These are phyloP conservation scores for Seiridium cupressi DNA, from an alignment of 2,329 filamentous ascomycete species.

Conservation along the genomic window DNA sequence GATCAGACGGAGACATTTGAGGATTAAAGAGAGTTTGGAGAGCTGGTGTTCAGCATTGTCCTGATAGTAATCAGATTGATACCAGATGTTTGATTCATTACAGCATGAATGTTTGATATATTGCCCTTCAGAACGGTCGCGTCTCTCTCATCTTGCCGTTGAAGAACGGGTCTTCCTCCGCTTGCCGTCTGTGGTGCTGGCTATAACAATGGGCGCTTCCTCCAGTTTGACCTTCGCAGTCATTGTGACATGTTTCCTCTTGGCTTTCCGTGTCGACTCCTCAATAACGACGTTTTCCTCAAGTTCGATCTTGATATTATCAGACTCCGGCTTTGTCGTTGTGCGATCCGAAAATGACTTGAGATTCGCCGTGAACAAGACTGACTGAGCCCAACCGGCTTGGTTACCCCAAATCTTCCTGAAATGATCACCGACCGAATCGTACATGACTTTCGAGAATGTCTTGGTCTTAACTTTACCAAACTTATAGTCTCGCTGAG, in stretches of 20 bases:
- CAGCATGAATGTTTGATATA: neutral
- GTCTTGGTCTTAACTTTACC: conserved; percentile 80
- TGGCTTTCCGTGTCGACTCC: conserved; percentile 5
- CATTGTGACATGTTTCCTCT: conserved; percentile 7
- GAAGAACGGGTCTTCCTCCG: conserved; percentile 5
- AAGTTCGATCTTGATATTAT: conserved; percentile 25
- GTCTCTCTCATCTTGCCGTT: neutral
- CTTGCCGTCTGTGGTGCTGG: neutral
- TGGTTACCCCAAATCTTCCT: conserved; percentile 86
- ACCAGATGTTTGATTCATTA: neutral
- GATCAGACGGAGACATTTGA: neutral
- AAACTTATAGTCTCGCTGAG: conserved; percentile 92
- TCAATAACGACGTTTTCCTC: conserved; percentile 17
- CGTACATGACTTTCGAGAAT: conserved; percentile 84
- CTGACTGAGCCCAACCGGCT: conserved; percentile 96
- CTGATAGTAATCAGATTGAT: neutral
- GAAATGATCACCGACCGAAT: conserved; percentile 88
- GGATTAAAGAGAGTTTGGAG: neutral
- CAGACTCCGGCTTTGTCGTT: conserved; percentile 30
- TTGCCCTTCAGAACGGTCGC: too few relatives aligned
- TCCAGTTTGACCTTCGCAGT: conserved; percentile 15
- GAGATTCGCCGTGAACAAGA: conserved; percentile 91
- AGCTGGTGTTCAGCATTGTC: too few relatives aligned
- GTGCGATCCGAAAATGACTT: conserved; percentile 75
- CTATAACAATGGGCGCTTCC: conserved; percentile 2